Conservation (phyloP, 2,329 filamentous ascomycete species). For the Hypomyces perniciosus region DNA sequence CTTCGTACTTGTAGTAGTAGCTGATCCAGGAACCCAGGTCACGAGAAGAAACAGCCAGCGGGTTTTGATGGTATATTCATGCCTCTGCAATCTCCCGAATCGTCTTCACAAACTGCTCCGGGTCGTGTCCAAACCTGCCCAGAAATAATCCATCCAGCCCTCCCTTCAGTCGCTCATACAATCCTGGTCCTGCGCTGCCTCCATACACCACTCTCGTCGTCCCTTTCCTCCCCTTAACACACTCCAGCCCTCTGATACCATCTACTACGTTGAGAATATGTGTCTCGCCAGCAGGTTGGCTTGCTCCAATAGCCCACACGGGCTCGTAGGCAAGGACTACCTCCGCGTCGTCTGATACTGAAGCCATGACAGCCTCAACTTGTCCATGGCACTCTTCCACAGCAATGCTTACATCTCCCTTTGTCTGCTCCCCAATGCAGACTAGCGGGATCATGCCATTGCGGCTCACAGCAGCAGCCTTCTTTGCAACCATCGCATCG, state of each 20-base stretch:
- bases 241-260: conserved; percentile 51
- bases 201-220: conserved; percentile 70
- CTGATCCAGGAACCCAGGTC: not conserved
- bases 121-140: conserved; percentile 74
- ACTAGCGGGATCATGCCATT: conserved; percentile 72
- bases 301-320: conserved; percentile 80
- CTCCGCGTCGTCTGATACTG: conserved; percentile 56
- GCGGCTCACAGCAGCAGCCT: conserved; percentile 60
- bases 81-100: conserved; percentile 61
- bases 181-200: conserved; percentile 73
- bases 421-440: conserved; percentile 68
- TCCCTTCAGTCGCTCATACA: conserved; percentile 61
- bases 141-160: conserved; percentile 76
- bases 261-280: conserved; percentile 67
- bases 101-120: conserved; percentile 64
- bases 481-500: conserved; percentile 60
- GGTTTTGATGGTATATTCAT: conserved; percentile 12
- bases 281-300: conserved; percentile 62
- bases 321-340: conserved; percentile 81
- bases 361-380: conserved; percentile 56
- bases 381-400: conserved; percentile 62
- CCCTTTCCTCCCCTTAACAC: conserved; percentile 46
- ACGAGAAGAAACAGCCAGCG: not conserved
- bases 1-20: too few relatives aligned
- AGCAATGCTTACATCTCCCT: conserved; percentile 47